Evolutionary conservation across 148 eudicot species (phyloP).

Genomic region (Chenopodium album): DNA sequence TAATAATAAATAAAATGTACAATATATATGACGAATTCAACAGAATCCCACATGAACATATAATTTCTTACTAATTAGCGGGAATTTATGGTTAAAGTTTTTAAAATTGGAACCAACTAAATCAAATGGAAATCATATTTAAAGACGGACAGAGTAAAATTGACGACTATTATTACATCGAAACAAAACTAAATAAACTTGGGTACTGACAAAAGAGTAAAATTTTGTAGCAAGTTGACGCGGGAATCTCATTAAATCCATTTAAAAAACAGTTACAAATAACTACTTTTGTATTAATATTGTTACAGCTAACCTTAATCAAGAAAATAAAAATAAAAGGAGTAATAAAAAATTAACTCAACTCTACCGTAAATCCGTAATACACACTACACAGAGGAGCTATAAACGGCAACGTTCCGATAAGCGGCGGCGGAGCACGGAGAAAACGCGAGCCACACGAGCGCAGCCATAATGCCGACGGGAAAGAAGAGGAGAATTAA

Average conservation of each 20-base stretch:
- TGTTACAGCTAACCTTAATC: neutral
- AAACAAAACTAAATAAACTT: no score
- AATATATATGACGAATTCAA: no score
- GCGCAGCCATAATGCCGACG: slow-evolving; percentile 44
- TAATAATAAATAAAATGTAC: no score
- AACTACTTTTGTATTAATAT: neutral
- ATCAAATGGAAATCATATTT: no score
- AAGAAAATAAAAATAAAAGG: neutral
- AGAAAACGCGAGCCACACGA: slow-evolving; percentile 41
- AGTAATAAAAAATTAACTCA: neutral
- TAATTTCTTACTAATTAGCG: no score
- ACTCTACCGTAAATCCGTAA: neutral
- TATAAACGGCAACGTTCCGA: slow-evolving; percentile 28
- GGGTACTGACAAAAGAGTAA: no score
- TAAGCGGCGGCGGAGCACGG: slow-evolving; percentile 24
- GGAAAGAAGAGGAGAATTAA: slow-evolving; percentile 46
- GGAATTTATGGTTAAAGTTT: no score
- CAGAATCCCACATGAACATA: no score
- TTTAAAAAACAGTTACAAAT: no score
- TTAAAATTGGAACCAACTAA: no score
- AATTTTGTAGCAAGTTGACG: neutral
- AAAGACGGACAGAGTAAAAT: no score
- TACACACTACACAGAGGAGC: slow-evolving; percentile 15
- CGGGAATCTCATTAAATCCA: neutral
- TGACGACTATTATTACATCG: no score